Evolutionary conservation across 2,329 filamentous ascomycete species (phyloP).

Genomic region (Penicillium sp.): DNA sequence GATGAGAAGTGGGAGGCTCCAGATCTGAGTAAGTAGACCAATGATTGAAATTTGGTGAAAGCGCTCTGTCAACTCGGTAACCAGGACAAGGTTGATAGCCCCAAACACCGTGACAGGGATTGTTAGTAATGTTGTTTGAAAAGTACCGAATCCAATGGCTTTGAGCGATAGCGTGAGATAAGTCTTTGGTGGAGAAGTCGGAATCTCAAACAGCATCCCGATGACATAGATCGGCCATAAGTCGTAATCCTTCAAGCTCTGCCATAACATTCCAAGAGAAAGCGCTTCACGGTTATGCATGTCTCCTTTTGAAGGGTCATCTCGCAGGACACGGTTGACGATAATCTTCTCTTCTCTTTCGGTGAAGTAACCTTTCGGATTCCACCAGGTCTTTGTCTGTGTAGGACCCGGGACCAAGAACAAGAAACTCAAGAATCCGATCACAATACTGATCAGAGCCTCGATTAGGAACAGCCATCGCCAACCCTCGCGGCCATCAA

Average conservation of each 20-base stretch:
- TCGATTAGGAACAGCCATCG: slow-evolving; percentile 46
- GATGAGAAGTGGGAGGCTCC: slow-evolving; percentile 52
- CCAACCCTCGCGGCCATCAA: slow-evolving; percentile 45
- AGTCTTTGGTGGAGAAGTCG: slow-evolving; percentile 42
- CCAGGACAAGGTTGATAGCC: slow-evolving; percentile 28
- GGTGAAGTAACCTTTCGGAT: slow-evolving; percentile 61
- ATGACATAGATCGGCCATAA: slow-evolving; percentile 40
- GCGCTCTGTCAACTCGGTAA: slow-evolving; percentile 29
- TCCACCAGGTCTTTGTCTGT: slow-evolving; percentile 54
- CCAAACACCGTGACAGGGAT: slow-evolving; percentile 46
- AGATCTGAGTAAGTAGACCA: slow-evolving; percentile 49
- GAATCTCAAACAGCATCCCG: slow-evolving; percentile 41
- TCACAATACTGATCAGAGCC: slow-evolving; percentile 42
- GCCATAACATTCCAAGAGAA: slow-evolving; percentile 30
- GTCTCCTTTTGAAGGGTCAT: slow-evolving; percentile 40
- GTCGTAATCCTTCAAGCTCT: slow-evolving; percentile 36
- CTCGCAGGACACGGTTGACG: slow-evolving; percentile 56
- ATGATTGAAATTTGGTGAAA: slow-evolving; percentile 48
- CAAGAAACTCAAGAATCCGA: slow-evolving; percentile 44
- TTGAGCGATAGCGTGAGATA: slow-evolving; percentile 44
- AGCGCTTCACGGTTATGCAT: slow-evolving; percentile 40
- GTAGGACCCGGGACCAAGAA: slow-evolving; percentile 40
- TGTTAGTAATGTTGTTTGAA: slow-evolving; percentile 25
- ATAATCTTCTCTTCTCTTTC: slow-evolving; percentile 62
- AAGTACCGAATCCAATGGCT: slow-evolving; percentile 13